These are phyloP conservation scores for Huntiella bhutanensis DNA, from an alignment of 2,329 filamentous ascomycete species.

Conservation along the genomic window DNA sequence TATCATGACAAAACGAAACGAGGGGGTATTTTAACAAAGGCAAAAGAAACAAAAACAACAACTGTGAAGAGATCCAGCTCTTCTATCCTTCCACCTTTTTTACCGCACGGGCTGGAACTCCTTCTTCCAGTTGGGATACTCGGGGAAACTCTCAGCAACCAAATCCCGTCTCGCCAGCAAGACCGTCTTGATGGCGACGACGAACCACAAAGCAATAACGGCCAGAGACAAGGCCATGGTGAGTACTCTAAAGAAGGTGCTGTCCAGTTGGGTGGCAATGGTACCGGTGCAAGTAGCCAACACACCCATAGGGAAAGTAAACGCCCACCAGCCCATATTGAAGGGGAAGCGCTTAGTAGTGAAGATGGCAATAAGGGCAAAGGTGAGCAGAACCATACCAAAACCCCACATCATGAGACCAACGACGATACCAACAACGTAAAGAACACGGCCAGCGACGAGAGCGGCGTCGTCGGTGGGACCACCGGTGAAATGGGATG, in stretches of 20 bases:
- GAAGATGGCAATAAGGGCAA: conserved; percentile 23
- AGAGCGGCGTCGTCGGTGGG: conserved; percentile 3
- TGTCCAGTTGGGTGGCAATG: conserved; percentile 24
- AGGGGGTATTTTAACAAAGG: background rate
- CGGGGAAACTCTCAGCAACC: conserved; percentile 11
- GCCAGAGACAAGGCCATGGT: conserved; percentile 22
- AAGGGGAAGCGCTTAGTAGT: conserved; percentile 25
- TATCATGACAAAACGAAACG: background rate
- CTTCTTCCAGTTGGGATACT: conserved; percentile 11
- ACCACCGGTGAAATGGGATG: conserved; percentile 14
- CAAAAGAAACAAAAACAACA: background rate
- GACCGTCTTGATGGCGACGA: conserved; percentile 23
- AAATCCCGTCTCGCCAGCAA: conserved; percentile 16
- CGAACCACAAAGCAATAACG: conserved; percentile 24
- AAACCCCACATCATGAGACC: conserved; percentile 27
- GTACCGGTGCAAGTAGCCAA: conserved; percentile 23
- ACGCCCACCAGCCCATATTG: conserved; percentile 30
- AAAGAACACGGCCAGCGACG: conserved; percentile 31
- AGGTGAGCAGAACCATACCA: conserved; percentile 25
- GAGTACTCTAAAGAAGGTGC: conserved; percentile 24
- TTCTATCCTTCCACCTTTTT: background rate
- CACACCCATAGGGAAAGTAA: conserved; percentile 28
- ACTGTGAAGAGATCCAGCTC: background rate
- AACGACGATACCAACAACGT: conserved; percentile 34
- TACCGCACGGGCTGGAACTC: conserved; percentile 11